Conservation (phyloP, 1,139 yeast species). For the Saccharomyces hybrid region DNA sequence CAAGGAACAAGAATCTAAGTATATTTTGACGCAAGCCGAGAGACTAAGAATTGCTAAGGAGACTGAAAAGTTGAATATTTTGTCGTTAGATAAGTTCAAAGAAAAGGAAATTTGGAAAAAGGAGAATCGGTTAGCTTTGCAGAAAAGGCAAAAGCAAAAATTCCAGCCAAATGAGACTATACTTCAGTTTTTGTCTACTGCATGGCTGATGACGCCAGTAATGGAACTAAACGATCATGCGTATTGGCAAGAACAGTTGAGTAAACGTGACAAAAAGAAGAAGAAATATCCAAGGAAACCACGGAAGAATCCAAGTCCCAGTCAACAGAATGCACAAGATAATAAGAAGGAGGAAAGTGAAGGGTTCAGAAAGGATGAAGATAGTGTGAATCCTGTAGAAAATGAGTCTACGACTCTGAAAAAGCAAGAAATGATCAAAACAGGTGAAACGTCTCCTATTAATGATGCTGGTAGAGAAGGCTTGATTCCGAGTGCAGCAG, state of each 20-base stretch:
- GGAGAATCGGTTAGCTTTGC: slow-evolving; percentile 64
- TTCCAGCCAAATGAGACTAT: slow-evolving; percentile 27
- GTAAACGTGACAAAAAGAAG: slow-evolving; percentile 37
- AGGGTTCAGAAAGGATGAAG: slow-evolving; percentile 6
- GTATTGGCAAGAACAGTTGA: slow-evolving; percentile 34
- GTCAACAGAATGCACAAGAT: neutral
- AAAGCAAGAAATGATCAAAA: too few relatives aligned
- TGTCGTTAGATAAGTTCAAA: slow-evolving; percentile 66
- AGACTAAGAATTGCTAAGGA: slow-evolving; percentile 75
- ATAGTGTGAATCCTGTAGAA: neutral
- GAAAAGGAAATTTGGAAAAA: slow-evolving; percentile 82
- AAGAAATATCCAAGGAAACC: slow-evolving; percentile 36
- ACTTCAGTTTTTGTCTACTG: slow-evolving; percentile 17
- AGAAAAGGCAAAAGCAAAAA: slow-evolving; percentile 56
- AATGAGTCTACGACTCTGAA: too few relatives aligned
- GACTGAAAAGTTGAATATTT: slow-evolving; percentile 70
- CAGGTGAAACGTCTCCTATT: too few relatives aligned
- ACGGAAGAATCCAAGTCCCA: slow-evolving; percentile 16
- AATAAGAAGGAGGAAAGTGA: slow-evolving; percentile 20
- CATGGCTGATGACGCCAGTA: slow-evolving; percentile 37
- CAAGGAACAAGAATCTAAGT: slow-evolving; percentile 36
- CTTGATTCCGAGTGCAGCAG: too few relatives aligned
- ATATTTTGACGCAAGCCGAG: slow-evolving; percentile 76
- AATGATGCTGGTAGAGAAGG: too few relatives aligned
- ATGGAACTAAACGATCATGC: slow-evolving; percentile 46